phyloP scores from a whole-genome alignment of 495 filamentous ascomycete species.

The Xylaria venustula region DNA sequence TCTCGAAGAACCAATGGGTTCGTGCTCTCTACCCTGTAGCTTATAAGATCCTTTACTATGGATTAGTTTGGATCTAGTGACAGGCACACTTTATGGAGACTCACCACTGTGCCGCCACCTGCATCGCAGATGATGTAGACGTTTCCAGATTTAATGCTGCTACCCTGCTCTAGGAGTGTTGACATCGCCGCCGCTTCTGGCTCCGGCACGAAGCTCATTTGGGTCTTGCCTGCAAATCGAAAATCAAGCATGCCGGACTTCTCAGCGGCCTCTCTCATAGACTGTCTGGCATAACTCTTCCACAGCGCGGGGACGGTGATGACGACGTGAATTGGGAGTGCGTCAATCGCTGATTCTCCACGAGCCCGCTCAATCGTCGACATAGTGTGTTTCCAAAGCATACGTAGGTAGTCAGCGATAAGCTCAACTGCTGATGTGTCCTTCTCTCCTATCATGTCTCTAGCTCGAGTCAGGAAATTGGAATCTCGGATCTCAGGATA shows the following conservation, averaged over 20 bases:
- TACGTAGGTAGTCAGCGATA: conserved; percentile 17
- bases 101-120: conserved; percentile 29
- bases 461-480: neutral
- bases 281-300: conserved; percentile 23
- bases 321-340: conserved; percentile 21
- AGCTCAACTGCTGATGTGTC: conserved; percentile 11
- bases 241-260: conserved; percentile 17
- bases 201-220: conserved; percentile 22
- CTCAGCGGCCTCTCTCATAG: conserved; percentile 21
- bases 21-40: conserved; percentile 14
- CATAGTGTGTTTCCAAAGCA: conserved; percentile 22
- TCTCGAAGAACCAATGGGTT: conserved; percentile 18
- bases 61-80: neutral
- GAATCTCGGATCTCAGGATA: conserved; percentile 10
- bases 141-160: conserved; percentile 11
- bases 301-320: conserved; percentile 33
- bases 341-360: conserved; percentile 14
- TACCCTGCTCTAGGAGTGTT: conserved; percentile 17
- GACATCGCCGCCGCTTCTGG: conserved; percentile 26
- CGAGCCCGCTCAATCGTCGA: conserved; percentile 13
- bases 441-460: conserved; percentile 1
- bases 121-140: conserved; percentile 28
- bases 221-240: conserved; percentile 22
- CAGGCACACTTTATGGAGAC: neutral
- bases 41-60: conserved; percentile 21